Conservation (phyloP, 163 green algal genomes). For the Prototheca wickerhamii region DNA sequence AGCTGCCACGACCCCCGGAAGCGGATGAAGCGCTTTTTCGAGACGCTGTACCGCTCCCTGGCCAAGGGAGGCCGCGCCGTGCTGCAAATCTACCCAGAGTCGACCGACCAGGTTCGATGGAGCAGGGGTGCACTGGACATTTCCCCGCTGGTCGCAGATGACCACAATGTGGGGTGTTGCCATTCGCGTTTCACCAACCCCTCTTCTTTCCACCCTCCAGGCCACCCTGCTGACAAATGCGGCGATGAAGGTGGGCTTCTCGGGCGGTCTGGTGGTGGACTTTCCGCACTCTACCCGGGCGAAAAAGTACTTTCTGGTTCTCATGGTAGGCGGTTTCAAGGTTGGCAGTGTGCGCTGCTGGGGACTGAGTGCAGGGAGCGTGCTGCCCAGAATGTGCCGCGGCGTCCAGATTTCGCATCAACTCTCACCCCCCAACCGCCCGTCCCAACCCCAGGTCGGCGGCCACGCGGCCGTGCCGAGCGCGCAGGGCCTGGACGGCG, state of each 20-base stretch:
- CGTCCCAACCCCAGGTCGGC: neutral
- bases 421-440: neutral
- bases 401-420: neutral
- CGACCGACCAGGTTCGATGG: constrained; percentile 45
- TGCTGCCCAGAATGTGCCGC: neutral
- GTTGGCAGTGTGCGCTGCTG: neutral
- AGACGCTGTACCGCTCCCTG: constrained; percentile 80
- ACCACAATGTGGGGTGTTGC: neutral
- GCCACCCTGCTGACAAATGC: constrained; percentile 76
- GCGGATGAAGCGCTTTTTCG: constrained; percentile 83
- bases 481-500: constrained; percentile 26
- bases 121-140: neutral
- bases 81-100: constrained; percentile 91
- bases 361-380: neutral
- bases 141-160: neutral
- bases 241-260: constrained; percentile 87
- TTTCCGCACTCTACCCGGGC: constrained; percentile 84
- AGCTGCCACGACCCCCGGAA: constrained; percentile 40
- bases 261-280: constrained; percentile 86
- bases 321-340: constrained; percentile 71
- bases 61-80: constrained; percentile 73
- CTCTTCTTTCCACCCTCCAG: neutral
- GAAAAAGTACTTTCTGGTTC: constrained; percentile 96
- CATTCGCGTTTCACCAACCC: neutral
- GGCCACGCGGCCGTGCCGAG: constrained; percentile 19